Evolutionary conservation across 73 alveolate species (phyloP), one percentile per base, ranked within the genome.

Genomic region (Symbiodinium natans): DNA sequence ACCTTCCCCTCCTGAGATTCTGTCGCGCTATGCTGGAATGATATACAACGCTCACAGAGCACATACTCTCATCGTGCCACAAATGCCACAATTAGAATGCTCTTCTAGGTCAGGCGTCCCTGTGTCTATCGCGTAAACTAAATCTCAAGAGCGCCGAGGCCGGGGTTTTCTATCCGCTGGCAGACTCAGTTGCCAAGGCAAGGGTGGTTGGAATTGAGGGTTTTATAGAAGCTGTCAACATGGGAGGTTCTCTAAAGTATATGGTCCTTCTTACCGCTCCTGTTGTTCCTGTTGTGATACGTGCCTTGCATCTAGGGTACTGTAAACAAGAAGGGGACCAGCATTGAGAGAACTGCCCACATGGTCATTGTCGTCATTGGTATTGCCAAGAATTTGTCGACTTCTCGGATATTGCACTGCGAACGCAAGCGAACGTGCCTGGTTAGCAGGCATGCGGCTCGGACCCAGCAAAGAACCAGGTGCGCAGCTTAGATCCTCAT

Each of bases 181-280:
- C 63, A 42, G 83, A 56, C 83, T 46, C 94, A 15, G 94, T 86
- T 1, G 94, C 94, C 36, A 86, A 86, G 94, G 94, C 87, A 1
- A 5, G 87, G 27, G 31, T 34, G 23, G 31, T 17, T 39, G 87
- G 29, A 10, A 34, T 29, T 17, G 0, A n/a, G 7, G 41, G 84
- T 34, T 31, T 8, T 34, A 56, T 1, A 56, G 75, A 29, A 21
- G 27, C 17, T 21, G 31, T 21, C 75, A 29, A 1, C 75, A 56
- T 21, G 27, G 27, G 31, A 21, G 17, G 75, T 56, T 56, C 31
- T 21, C 75, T 21, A 56, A 56, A 56, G 17, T 2, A 2, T 56
- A 21, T 21, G 27, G 27, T 56, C 31, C 17, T 0, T 56, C 27
- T 29, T 21, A 21, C 27, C 1, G 27, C 75, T 56, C 31, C 27